Base-by-base conservation (phyloP, 2,329 filamentous ascomycete genomes). In the Fusarium nematophilum region DNA sequence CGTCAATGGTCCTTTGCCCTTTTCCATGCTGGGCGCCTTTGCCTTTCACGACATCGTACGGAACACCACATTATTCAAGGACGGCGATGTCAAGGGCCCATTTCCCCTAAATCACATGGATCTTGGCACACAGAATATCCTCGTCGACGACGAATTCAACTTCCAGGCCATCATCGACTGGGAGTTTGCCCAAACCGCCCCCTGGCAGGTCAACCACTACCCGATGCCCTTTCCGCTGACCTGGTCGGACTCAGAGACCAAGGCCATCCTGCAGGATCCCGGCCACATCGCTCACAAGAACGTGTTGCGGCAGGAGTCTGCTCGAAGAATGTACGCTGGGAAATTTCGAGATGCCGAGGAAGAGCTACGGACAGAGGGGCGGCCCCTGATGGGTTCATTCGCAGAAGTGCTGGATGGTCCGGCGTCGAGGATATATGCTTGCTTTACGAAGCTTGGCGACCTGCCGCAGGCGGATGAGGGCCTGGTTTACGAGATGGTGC, bases 41-140 rank as follows among this genome's bases (percentile, higher is more conserved):
- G 53, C 68, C 34, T 72, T 72, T 50, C 34, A 49, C 31, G 60
- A 67, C 42, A 72, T 73, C 18, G 66, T 58, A 18, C 6, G 14
- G 23, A 17, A 15, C 34, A 58, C 64, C 9, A 36, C 36, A 9
- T 25, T 70, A 6, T 72, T 73, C n/a, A n/a, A n/a, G n/a, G n/a
- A n/a, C n/a, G n/a, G n/a, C n/a, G n/a, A n/a, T n/a, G n/a, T 42
- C 38, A 60, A 9, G 33, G 27, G 13, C 8, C 34, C n/a, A 10
- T 70, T 67, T 51, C 68, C 63, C 29, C 52, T 75, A 2, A 70
- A 70, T 37, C 68, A 75, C 51, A 74, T 75, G 67, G 71, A 74
- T 46, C 60, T 75, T 14, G 70, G 71, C 26, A 67, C 65, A 5
- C 69, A 75, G 42, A 73, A 75, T 44, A 69, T 76, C 15, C 52